Evolutionary conservation across 202 grass and related monocot genomes (phyloP).

Genomic region (Hordeum pubiflorum): DNA sequence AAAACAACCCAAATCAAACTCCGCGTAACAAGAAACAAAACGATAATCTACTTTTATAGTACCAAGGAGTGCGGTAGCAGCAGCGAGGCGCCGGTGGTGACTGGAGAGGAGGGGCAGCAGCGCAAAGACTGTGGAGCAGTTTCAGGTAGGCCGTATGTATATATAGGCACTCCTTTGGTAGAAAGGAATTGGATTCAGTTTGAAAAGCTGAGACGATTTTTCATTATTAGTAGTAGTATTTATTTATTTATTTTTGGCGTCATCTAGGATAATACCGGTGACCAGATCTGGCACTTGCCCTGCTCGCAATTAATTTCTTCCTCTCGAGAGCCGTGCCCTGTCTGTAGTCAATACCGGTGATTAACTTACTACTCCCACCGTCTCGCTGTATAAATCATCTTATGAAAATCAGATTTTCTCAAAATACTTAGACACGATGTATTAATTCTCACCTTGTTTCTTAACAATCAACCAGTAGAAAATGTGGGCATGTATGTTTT

Average conservation of each 20-base stretch:
- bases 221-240: neutral
- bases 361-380: neutral
- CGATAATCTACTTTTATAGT: conserved; percentile 19
- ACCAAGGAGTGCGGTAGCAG: neutral
- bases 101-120: neutral
- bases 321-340: neutral
- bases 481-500: too few species aligned
- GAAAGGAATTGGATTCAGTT: neutral
- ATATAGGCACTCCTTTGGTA: neutral
- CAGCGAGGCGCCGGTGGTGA: neutral
- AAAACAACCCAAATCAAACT: conserved; percentile 5
- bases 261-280: neutral
- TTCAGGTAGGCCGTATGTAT: conserved; percentile 6
- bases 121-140: neutral
- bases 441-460: too few species aligned
- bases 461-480: too few species aligned
- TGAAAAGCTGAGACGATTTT: neutral
- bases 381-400: too few species aligned
- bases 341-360: neutral
- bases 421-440: too few species aligned
- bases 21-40: neutral
- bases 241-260: neutral
- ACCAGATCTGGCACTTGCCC: neutral
- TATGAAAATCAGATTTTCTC: too few species aligned
- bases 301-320: neutral